Conservation (phyloP, 257 asterid species). For the Penstemon eatonii region DNA sequence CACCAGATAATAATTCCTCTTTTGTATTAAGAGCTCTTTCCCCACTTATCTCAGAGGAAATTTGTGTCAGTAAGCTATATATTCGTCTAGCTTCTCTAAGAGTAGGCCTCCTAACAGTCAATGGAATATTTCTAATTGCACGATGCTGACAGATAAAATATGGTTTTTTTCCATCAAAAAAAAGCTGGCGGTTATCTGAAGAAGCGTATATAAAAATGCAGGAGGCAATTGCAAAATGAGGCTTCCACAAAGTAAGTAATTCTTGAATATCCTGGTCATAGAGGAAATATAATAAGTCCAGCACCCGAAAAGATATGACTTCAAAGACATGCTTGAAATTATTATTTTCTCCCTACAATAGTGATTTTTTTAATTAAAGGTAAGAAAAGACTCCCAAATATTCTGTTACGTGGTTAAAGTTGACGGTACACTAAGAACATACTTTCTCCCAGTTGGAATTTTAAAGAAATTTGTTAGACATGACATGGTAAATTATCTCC, state of each 20-base stretch:
- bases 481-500: neutral
- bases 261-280: slow-evolving; percentile 79
- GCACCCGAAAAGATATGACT: slow-evolving; percentile 17
- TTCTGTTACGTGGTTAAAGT: neutral
- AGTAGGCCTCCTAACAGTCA: slow-evolving; percentile 90
- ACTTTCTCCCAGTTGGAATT: slow-evolving; percentile 13
- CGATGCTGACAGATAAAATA: slow-evolving; percentile 53
- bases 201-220: slow-evolving; percentile 76
- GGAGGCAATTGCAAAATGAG: slow-evolving; percentile 64
- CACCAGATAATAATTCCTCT: slow-evolving; percentile 39
- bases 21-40: slow-evolving; percentile 34
- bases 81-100: slow-evolving; percentile 76
- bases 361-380: neutral
- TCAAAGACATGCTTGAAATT: slow-evolving; percentile 4
- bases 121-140: slow-evolving; percentile 73
- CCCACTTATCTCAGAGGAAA: slow-evolving; percentile 54
- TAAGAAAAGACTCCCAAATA: neutral
- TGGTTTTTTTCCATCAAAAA: slow-evolving; percentile 81
- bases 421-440: neutral
- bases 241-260: slow-evolving; percentile 73
- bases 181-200: slow-evolving; percentile 72
- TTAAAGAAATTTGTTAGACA: neutral
- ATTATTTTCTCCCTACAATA: neutral
- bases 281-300: slow-evolving; percentile 30
- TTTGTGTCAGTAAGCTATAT: slow-evolving; percentile 63